Base-by-base conservation (phyloP, 2,329 filamentous ascomycete species). In the Celoporthe dispersa region DNA sequence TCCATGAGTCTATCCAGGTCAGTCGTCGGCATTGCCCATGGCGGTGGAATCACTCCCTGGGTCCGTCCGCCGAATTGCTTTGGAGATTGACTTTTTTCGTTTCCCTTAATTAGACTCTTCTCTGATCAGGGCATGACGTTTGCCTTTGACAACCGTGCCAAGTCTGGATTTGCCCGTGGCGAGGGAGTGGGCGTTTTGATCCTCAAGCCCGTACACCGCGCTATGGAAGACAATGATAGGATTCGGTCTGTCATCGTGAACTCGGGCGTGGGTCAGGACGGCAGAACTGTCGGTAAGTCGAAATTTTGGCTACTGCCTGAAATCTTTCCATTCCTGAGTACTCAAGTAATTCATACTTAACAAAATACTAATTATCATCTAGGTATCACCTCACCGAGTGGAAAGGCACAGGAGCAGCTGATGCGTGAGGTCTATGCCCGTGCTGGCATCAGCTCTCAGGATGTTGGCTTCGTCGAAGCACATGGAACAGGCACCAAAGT, bases 401-500 rank as follows among this genome's bases (percentile, higher is more conserved):
- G 71, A 3, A 37, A 61, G 4, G 75, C 76, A 1, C 76, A 78
- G 62, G 71, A 55, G 8, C 66, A 65, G 2, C 72, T 77, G 1
- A 74, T 76, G 22, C 71, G 72, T 1, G 59, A 61, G 12, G 68
- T 73, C 3, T 77, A 77, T 33, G 19, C 22, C 1, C 61, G 61
- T 3, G 74, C 73, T 7, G 78, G 71, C 12, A 71, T 70, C 4
- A 65, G 25, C 64, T 65, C 31, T 3, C 11, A n/a, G 1, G 71
- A 76, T 12, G 68, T 72, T 3, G 53, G 39, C 0, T 76, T 76
- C 39, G 69, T 78, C 2, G 77, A 79, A 57, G 73, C 74, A 3
- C 77, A 74, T 57, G 80, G 80, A 1, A 84, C 83, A 0, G 82
- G 81, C 1, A 84, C 83, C 1, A 73, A 68, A 22, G 78, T 78